Percentiles rank a stretch among this genome's conserved stretches.
Conservation (phyloP, 768 basidiomycete genomes). For the Psilocybe tampanensis region DNA sequence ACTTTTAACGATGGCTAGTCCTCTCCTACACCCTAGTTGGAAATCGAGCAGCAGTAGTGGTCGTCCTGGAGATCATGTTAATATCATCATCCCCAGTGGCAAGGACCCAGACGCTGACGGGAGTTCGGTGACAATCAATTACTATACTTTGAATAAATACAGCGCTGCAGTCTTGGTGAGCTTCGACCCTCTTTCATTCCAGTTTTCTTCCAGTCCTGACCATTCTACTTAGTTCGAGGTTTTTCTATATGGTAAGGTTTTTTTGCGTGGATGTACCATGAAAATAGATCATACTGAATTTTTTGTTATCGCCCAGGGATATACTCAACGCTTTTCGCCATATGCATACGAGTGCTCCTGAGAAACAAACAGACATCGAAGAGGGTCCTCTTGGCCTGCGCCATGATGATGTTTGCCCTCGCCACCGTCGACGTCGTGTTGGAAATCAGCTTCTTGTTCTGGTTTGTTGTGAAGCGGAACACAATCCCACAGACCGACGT, state of each 20-base stretch:
- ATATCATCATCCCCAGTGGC: constrained; percentile 18
- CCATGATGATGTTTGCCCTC: constrained; percentile 35
- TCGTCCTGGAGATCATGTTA: constrained; percentile 8
- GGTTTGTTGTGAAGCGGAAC: constrained; percentile 26
- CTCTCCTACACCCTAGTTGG: constrained; percentile 14
- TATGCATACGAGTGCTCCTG: constrained; percentile 31
- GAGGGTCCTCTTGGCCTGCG: constrained; percentile 27
- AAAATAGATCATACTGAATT: neutral
- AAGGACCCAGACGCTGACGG: constrained; percentile 11
- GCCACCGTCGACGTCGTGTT: constrained; percentile 32
- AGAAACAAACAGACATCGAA: constrained; percentile 24
- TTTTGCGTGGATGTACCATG: neutral
- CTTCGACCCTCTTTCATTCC: neutral
- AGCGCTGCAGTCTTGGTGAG: constrained; percentile 26
- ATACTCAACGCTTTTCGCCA: constrained; percentile 30
- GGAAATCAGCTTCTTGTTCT: constrained; percentile 30
- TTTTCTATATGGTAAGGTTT: constrained; percentile 29
- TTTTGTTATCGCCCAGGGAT: constrained; percentile 19
- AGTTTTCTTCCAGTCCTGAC: neutral
- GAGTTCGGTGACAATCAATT: constrained; percentile 11
- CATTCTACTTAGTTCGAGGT: constrained; percentile 17
- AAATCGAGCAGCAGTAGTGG: constrained; percentile 8
- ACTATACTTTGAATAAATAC: constrained; percentile 26
- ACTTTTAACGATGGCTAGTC: constrained; percentile 19
- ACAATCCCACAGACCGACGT: constrained; percentile 28